Evolutionary conservation across 805 yeast genomes (phyloP), one percentile per base, ranked within the genome.

Genomic region (Candida dajiaensis): DNA sequence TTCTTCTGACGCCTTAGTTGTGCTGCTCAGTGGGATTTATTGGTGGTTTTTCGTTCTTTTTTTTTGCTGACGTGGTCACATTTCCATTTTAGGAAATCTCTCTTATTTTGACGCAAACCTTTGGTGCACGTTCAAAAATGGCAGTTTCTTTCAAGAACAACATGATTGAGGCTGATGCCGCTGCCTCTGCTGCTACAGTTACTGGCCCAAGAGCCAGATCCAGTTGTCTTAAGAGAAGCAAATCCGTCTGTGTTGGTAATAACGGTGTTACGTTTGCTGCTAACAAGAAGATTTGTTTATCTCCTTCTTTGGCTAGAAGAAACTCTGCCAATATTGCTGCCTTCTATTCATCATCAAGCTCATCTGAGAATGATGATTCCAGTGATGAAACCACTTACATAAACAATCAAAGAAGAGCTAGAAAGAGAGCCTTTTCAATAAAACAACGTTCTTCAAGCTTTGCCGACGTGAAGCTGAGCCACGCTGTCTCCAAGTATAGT

Each of bases 1-100:
- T 19, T 20, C 23, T 36, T 36, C 61, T 59, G 62, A 59, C 63
- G 60, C 60, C 63, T 59, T 59, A 38, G 54, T 52, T 59, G 64
- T 43, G 62, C 62, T 51, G 62, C 46, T 57, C 61, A 58, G 61
- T 38, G 42, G 48, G 40, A 51, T 50, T 53, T 36, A 6, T 36
- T 36, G 22, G 39, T 13, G 39, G 8, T 36, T 36, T 19, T 20
- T 36, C 25, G n/a, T 36, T 36, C 11, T 36, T 50, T 48, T 50
- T 50, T 43, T 44, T 42, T 40, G 43, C 25, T 38, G 13, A 40
- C 41, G 35, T 28, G 40, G 41, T 29, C 50, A 44, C 45, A 42
- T 47, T 36, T 36, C n/a, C 39, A 10, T 19, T 16, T 20, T 28
- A 3, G 31, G 31, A 28, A 6, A 13, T 13, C 13, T 19, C 8